Evolutionary conservation across 495 filamentous ascomycete genomes (phyloP).

Genomic region (Apodospora peruviana): DNA sequence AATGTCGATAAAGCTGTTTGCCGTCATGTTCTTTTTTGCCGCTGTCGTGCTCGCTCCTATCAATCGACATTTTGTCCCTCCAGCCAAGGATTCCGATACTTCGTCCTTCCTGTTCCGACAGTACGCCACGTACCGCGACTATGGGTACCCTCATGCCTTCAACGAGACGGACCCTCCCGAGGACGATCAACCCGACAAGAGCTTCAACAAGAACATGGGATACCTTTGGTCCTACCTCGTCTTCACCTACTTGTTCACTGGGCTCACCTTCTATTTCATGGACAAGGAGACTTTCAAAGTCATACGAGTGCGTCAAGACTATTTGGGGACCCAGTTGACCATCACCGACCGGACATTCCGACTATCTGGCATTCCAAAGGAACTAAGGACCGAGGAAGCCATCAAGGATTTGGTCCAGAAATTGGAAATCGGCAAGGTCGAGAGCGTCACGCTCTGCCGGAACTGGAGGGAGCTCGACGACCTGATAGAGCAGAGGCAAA

Average conservation of each 20-base stretch:
- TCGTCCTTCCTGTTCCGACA: constrained; percentile 4
- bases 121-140: constrained; percentile 7
- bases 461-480: constrained; percentile 82
- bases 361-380: constrained; percentile 78
- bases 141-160: background rate
- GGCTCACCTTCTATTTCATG: constrained; percentile 75
- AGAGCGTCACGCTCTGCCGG: constrained; percentile 79
- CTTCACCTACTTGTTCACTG: constrained; percentile 88
- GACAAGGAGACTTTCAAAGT: constrained; percentile 75
- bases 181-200: constrained; percentile 24
- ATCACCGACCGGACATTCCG: constrained; percentile 92
- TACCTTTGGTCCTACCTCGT: constrained; percentile 93
- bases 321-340: constrained; percentile 87
- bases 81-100: constrained; percentile 4
- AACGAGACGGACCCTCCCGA: background rate
- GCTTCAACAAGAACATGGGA: constrained; percentile 27
- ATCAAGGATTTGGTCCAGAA: constrained; percentile 86
- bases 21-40: constrained; percentile 72
- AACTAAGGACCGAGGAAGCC: constrained; percentile 72
- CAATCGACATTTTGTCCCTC: constrained; percentile 55
- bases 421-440: constrained; percentile 87
- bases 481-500: constrained; percentile 62
- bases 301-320: constrained; percentile 80
- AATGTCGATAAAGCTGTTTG: constrained; percentile 81
- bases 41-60: constrained; percentile 77